phyloP scores from a whole-genome alignment of 2,329 filamentous ascomycete genomes.

The Pyrenochaeta sp. region DNA sequence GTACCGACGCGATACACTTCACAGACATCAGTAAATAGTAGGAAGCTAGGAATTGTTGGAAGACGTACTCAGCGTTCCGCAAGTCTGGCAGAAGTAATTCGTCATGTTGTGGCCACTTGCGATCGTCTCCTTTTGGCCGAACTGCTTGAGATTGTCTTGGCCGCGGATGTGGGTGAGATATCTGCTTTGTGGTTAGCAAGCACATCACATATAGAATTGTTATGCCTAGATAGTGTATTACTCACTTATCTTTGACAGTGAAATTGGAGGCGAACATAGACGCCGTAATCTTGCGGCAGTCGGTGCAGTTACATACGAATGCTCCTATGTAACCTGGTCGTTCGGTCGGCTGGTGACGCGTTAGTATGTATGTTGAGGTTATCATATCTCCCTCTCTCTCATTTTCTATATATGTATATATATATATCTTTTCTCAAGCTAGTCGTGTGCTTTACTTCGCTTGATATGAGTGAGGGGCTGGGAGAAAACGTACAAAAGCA shows the following conservation, averaged over 20 bases:
- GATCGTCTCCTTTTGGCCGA: constrained; percentile 43
- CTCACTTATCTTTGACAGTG: constrained; percentile 54
- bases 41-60: neutral
- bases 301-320: constrained; percentile 68
- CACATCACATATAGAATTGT: too few relatives aligned
- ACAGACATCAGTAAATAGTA: neutral
- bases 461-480: neutral
- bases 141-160: constrained; percentile 58
- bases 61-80: constrained; percentile 60
- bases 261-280: constrained; percentile 69
- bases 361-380: neutral
- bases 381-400: too few relatives aligned
- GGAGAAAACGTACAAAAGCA: constrained; percentile 24
- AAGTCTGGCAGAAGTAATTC: constrained; percentile 68
- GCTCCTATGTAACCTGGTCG: constrained; percentile 55
- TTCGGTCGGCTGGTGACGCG: neutral
- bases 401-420: too few relatives aligned
- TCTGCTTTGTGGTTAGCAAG: neutral
- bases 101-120: constrained; percentile 56
- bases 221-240: neutral
- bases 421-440: too few relatives aligned
- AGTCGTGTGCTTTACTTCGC: too few relatives aligned
- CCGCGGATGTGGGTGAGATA: constrained; percentile 61
- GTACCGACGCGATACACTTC: constrained; percentile 62
- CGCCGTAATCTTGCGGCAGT: constrained; percentile 69